These are phyloP conservation scores for Plasmodium vivax DNA, from an alignment of 169 alveolate genomes.

Conservation along the genomic window DNA sequence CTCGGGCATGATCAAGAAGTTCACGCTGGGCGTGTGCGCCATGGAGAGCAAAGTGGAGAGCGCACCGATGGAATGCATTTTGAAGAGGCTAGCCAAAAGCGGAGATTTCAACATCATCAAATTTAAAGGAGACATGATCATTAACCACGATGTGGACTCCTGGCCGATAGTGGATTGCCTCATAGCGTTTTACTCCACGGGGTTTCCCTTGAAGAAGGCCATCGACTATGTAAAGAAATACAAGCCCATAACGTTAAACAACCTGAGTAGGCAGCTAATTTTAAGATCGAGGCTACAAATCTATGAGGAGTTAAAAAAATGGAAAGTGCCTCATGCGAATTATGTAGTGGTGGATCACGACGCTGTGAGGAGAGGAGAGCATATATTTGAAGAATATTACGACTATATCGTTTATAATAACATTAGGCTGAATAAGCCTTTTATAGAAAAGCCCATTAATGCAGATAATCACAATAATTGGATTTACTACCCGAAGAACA, in stretches of 20 bases:
- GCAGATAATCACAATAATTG: slow-evolving; percentile 98
- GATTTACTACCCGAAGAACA: slow-evolving; percentile 94
- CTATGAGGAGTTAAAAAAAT: slow-evolving; percentile 82
- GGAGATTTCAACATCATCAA: slow-evolving; percentile 89
- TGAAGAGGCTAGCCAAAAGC: slow-evolving; percentile 82
- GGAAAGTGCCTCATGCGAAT: slow-evolving; percentile 91
- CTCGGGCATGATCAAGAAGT: slow-evolving; percentile 77
- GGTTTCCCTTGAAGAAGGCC: slow-evolving; percentile 89
- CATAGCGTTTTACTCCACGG: slow-evolving; percentile 91
- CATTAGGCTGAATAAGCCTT: slow-evolving; percentile 94
- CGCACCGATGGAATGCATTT: slow-evolving; percentile 90
- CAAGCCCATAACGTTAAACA: slow-evolving; percentile 74
- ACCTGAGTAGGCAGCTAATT: slow-evolving; percentile 74
- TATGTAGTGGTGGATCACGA: slow-evolving; percentile 89
- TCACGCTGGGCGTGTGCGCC: slow-evolving; percentile 92
- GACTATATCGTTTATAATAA: slow-evolving; percentile 93
- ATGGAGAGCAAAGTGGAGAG: slow-evolving; percentile 91
- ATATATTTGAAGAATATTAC: slow-evolving; percentile 89
- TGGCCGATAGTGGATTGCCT: slow-evolving; percentile 95
- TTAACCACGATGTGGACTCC: slow-evolving; percentile 81
- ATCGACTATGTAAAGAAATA: slow-evolving; percentile 74
- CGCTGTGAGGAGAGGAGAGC: slow-evolving; percentile 85
- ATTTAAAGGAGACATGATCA: slow-evolving; percentile 89
- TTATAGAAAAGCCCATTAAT: slow-evolving; percentile 96
- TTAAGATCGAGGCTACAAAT: slow-evolving; percentile 87